Evolutionary conservation across 352 stramenopile genomes (phyloP).

Genomic region (Globisporangium nodosum): DNA sequence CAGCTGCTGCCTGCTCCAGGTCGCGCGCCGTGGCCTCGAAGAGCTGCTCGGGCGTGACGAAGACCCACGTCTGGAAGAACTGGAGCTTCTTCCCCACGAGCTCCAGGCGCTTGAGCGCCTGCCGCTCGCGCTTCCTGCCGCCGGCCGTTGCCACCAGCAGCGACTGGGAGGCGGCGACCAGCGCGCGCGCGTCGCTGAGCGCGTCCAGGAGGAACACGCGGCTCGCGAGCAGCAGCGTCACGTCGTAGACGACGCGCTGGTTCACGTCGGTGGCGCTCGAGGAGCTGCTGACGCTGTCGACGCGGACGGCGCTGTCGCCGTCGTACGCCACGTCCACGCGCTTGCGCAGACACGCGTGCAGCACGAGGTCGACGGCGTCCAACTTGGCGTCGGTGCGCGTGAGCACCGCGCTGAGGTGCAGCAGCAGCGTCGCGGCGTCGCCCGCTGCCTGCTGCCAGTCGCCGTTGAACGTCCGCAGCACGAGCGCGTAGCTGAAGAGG

Average conservation of each 20-base stretch:
- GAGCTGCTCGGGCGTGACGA: slow-evolving; percentile 14
- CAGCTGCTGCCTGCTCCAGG: slow-evolving; percentile 1
- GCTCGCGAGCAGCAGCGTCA: slow-evolving; percentile 23
- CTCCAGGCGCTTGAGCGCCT: slow-evolving; percentile 21
- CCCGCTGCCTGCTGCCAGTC: slow-evolving; percentile 57
- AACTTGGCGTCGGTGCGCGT: slow-evolving; percentile 37
- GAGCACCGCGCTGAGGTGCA: slow-evolving; percentile 49
- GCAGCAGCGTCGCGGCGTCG: slow-evolving; percentile 37
- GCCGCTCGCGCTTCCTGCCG: slow-evolving; percentile 14
- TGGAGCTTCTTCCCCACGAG: slow-evolving; percentile 42
- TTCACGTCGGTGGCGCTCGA: slow-evolving; percentile 14
- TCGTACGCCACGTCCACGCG: slow-evolving; percentile 13
- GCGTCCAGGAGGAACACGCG: slow-evolving; percentile 64
- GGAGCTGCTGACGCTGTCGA: background rate
- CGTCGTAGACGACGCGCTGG: slow-evolving; percentile 37
- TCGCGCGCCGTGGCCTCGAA: slow-evolving; percentile 7
- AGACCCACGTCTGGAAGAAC: slow-evolving; percentile 57
- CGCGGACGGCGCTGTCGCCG: background rate
- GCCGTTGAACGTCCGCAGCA: slow-evolving; percentile 72
- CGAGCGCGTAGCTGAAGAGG: slow-evolving; percentile 62
- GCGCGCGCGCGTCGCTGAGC: slow-evolving; percentile 35
- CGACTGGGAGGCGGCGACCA: slow-evolving; percentile 31
- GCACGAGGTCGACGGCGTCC: slow-evolving; percentile 38
- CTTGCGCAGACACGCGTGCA: slow-evolving; percentile 32
- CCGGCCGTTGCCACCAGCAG: slow-evolving; percentile 12